Base-by-base conservation (phyloP, 139 green algal genomes). In the Coelastrella sp. region DNA sequence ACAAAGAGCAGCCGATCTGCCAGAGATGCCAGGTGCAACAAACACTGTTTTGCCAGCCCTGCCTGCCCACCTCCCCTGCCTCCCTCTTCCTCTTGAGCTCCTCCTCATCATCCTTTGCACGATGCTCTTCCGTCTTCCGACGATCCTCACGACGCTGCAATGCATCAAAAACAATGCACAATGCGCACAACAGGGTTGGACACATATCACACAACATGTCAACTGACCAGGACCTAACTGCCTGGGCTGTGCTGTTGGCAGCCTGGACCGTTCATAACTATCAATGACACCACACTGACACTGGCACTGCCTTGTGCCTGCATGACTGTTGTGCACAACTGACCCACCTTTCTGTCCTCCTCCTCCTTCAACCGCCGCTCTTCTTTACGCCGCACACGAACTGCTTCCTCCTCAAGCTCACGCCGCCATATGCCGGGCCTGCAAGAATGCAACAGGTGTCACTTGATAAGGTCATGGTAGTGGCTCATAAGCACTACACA, bases 131-230 rank as follows among this genome's bases (percentile, higher is more conserved):
- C 78, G 25, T 4, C 78, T 88, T 59, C 14, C 68, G 68, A 56
- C n/a, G 17, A 27, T 88, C 82, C 63, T 88, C 82, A 72, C 82
- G 82, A 72, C 82, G 82, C 82, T 87, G 81, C 81, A 86, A 6
- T 49, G 11, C 65, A 25, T 8, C 57, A 85, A 27, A 12, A 6
- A 8, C n/a, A n/a, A 82, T 8, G 25, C 76, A 82, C 73, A 79
- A 15, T 35, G 6, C 25, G 73, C 73, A 4, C 25, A 35, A 22
- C 73, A 79, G 12, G 73, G 22, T 8, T 56, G 73, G 22, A 79
- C 35, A n/a, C 65, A 1, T 9, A 73, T 19, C 5, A 73, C 19
- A 17, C 15, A 73, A 73, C 4, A 19, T 73, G 65, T 73, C 65
- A 73, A 9, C 35, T 49, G 35, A 49, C 35, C 35, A 49, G 35